Evolutionary conservation across 2,329 filamentous ascomycete species (phyloP).

Genomic region (Chrysoporthe deuterocubensis): DNA sequence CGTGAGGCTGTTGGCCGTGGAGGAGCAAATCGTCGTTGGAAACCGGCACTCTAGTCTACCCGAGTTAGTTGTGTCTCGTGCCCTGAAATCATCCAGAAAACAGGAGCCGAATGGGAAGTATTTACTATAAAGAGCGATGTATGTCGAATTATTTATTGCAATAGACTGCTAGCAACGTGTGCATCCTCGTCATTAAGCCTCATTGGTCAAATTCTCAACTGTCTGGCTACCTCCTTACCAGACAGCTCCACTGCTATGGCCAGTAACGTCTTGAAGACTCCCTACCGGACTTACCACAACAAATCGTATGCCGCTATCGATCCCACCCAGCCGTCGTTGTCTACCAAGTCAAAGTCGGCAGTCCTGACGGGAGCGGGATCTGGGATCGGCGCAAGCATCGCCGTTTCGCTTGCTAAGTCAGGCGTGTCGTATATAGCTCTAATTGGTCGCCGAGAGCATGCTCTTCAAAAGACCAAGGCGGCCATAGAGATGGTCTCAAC

Average conservation of each 20-base stretch:
- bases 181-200: neutral
- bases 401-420: conserved; percentile 11
- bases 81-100: no score
- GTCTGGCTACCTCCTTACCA: neutral
- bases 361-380: conserved; percentile 14
- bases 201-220: neutral
- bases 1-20: neutral
- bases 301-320: conserved; percentile 14
- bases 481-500: neutral
- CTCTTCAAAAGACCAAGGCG: neutral
- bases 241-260: neutral
- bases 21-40: neutral
- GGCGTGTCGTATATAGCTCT: conserved; percentile 6
- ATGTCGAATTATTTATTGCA: neutral
- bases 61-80: neutral
- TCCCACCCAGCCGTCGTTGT: conserved; percentile 11
- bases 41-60: neutral
- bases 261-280: conserved; percentile 4
- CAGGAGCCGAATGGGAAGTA: neutral
- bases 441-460: conserved; percentile 5
- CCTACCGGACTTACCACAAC: conserved; percentile 8
- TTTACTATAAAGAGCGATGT: neutral
- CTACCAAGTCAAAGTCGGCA: conserved; percentile 18
- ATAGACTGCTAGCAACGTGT: neutral
- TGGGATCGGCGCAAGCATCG: conserved; percentile 10